A percentile compares a stretch with the other conserved stretches of the same genome.
Evolutionary conservation across 2,329 filamentous ascomycete genomes (phyloP).

Genomic region (Phialophora macrospora): DNA sequence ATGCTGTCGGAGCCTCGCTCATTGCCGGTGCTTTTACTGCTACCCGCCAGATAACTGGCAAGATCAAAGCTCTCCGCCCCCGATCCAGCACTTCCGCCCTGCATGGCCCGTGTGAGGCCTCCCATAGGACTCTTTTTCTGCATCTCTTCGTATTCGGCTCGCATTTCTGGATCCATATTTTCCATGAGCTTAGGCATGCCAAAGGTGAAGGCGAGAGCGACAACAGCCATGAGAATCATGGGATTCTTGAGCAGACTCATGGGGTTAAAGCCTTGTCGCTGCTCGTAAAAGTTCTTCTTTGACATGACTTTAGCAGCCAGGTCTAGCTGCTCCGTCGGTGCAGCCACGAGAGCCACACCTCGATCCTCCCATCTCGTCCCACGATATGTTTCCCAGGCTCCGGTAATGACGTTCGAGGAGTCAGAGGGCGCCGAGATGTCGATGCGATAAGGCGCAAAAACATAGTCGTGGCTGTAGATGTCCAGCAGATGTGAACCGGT

Average conservation of each 20-base stretch:
- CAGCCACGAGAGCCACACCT: slow-evolving; percentile 31
- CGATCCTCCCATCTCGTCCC: slow-evolving; percentile 39
- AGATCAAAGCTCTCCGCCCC: slow-evolving; percentile 68
- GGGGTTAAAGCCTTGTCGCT: slow-evolving; percentile 75
- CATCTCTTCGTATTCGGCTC: slow-evolving; percentile 88
- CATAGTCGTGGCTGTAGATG: slow-evolving; percentile 73
- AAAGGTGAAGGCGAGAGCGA: slow-evolving; percentile 81
- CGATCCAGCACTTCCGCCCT: slow-evolving; percentile 52
- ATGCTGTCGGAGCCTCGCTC: slow-evolving; percentile 26
- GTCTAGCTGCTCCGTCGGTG: slow-evolving; percentile 49
- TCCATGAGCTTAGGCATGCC: slow-evolving; percentile 96
- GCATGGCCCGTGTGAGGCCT: slow-evolving; percentile 62
- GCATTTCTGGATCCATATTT: slow-evolving; percentile 97
- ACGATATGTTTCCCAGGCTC: slow-evolving; percentile 36
- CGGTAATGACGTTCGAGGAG: slow-evolving; percentile 44
- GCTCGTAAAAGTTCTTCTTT: slow-evolving; percentile 75
- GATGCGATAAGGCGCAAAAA: slow-evolving; percentile 78
- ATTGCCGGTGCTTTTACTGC: slow-evolving; percentile 44
- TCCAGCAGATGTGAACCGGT: slow-evolving; percentile 80
- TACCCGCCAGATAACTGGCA: slow-evolving; percentile 68
- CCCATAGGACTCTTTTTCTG: slow-evolving; percentile 75
- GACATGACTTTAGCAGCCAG: slow-evolving; percentile 68
- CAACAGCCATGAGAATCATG: slow-evolving; percentile 91
- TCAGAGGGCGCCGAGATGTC: slow-evolving; percentile 62
- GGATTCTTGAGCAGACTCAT: slow-evolving; percentile 86